Base-by-base conservation (phyloP, 2,329 filamentous ascomycete species). In the Fusarium brevicatenulatum region DNA sequence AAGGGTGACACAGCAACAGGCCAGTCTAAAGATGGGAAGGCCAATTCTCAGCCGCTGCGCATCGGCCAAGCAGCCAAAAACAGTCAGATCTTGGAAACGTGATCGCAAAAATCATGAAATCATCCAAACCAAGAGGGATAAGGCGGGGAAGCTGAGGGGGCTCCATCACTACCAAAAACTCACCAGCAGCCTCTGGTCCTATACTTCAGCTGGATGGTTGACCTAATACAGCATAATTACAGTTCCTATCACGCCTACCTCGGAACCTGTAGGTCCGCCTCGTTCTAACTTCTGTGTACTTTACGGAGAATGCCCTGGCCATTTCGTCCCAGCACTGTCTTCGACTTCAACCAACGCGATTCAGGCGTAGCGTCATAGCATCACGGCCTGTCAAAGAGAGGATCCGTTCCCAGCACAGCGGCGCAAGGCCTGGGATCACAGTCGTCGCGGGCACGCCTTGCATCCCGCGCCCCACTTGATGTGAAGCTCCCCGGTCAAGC, bases 381-480 rank as follows among this genome's bases (percentile, higher is more conserved):
- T 56, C 56, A 63, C 64, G 56, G 71, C 73, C 73, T 76, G 78
- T 79, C 77, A 78, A 68, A 68, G 50, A 75, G 68, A 72, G 76
- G 77, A 78, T 75, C 78, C 72, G 73, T 76, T 76, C 72, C 78
- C 78, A 80, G 74, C 74, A 68, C 74, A 78, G 78, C 76, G 77
- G 78, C 71, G 71, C 78, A 74, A 63, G 61, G 50, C 66, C 69
- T 68, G 66, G 73, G 67, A 47, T 59, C 52, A 65, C 37, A 52
- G 55, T 69, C 54, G 40, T 67, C 71, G 64, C 68, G 70, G 71
- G 44, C 66, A 46, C 72, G 68, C 63, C 75, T 71, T 77, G 70
- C 70, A 76, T 78, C 74, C 70, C 68, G 69, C 66, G 73, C 70
- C 66, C 74, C 76, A 76, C 76, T 71, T 66, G 49, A 69, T 73